phyloP scores from a whole-genome alignment of 495 filamentous ascomycete genomes.

The Talaromyces nanjingensis region DNA sequence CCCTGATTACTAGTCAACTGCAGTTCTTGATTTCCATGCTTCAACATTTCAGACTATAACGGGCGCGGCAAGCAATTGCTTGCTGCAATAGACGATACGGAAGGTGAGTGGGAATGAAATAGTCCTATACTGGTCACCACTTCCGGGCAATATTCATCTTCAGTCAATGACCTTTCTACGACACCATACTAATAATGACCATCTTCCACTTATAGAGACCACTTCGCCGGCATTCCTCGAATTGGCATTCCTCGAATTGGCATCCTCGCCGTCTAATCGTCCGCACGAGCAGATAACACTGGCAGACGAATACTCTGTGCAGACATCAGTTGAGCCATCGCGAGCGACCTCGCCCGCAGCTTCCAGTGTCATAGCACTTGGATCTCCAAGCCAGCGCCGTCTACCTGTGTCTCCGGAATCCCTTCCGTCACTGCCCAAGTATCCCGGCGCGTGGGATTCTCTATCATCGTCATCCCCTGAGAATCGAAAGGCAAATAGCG shows the following conservation, averaged over 20 bases:
- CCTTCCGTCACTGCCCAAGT: constrained; percentile 28
- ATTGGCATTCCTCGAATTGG: constrained; percentile 36
- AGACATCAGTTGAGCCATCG: constrained; percentile 9
- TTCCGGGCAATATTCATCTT: neutral
- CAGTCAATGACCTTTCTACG: neutral
- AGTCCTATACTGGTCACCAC: neutral
- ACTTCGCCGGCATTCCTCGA: constrained; percentile 34
- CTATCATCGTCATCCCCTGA: constrained; percentile 32
- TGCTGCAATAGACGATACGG: constrained; percentile 49
- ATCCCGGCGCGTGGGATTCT: constrained; percentile 29
- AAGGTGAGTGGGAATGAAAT: constrained; percentile 27
- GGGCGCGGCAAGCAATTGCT: constrained; percentile 49
- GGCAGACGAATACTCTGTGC: constrained; percentile 22
- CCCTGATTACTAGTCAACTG: neutral
- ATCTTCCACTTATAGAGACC: constrained; percentile 29
- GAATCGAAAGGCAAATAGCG: constrained; percentile 35
- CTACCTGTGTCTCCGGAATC: constrained; percentile 20
- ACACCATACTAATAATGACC: constrained; percentile 9
- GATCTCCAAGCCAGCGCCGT: constrained; percentile 28
- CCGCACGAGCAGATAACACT: constrained; percentile 21
- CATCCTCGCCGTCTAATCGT: constrained; percentile 31
- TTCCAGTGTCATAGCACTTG: constrained; percentile 31
- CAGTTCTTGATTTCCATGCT: constrained; percentile 36
- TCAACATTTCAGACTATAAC: constrained; percentile 47
- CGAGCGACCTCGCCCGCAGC: constrained; percentile 31